Base-by-base conservation (phyloP, 805 yeast genomes). In the Sungouiozyma intestinalis region DNA sequence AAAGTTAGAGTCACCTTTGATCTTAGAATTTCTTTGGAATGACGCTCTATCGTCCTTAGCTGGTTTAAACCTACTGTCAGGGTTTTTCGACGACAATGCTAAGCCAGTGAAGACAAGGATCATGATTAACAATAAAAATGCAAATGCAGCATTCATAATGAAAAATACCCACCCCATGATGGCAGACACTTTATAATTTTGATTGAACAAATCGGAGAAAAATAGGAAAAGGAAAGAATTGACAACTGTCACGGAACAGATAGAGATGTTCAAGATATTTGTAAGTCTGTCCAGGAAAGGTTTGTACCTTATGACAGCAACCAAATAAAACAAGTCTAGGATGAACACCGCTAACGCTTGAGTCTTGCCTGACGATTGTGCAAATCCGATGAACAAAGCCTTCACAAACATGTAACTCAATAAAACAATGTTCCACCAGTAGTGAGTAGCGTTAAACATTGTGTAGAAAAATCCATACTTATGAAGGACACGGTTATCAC, bases 161-260 rank as follows among this genome's bases (percentile, higher is more conserved):
- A 88, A 88, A 65, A 84, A 88, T 1, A 88, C 72, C 77, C 94
- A 82, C 1, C 94, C 97, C 94, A 88, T 84, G 43, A 88, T 76
- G 3, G 95, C 79, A 11, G 79, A 68, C 9, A 85, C 96, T 8
- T 75, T 73, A n/a, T 78, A 79, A 8, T 87, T 79, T 65, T 86
- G 95, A 40, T 81, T 79, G 64, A 84, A 86, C 47, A 88, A 67
- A 54, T 82, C 79, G 4, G 95, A 84, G 60, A 86, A 88, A 67
- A 88, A 88, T 48, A 84, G 60, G 67, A 85, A 88, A 49, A 88
- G 70, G 62, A 85, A 79, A 20, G 96, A 84, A 63, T 88, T 88
- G 42, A 86, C 47, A 5, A 85, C 74, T 21, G 73, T 75, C 20
- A 88, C 86, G 13, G 80, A 71, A 40, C 81, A 72, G 64, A 85